Evolutionary conservation across 371 early-diverging fungal species (phyloP).

Genomic region (Coemansia sp.): DNA sequence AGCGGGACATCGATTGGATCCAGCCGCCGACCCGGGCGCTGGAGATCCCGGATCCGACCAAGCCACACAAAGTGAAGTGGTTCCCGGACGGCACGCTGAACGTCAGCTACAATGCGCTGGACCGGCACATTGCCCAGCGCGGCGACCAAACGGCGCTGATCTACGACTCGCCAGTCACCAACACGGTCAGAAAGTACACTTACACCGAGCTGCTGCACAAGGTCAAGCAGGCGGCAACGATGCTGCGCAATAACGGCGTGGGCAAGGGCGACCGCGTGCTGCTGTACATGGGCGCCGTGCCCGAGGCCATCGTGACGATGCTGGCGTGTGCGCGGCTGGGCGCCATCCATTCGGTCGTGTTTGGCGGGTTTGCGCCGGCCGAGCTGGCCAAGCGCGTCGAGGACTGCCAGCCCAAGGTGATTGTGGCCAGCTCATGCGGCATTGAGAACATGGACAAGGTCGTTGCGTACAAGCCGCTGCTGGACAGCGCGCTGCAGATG

Average conservation of each 20-base stretch:
- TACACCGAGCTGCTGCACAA: slow-evolving; percentile 70
- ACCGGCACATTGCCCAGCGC: slow-evolving; percentile 71
- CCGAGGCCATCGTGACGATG: slow-evolving; percentile 83
- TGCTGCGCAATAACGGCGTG: slow-evolving; percentile 67
- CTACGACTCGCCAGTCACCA: slow-evolving; percentile 72
- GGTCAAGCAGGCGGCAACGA: slow-evolving; percentile 74
- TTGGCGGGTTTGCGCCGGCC: slow-evolving; percentile 81
- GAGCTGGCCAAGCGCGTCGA: slow-evolving; percentile 80
- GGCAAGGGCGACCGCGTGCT: slow-evolving; percentile 79
- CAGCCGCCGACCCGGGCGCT: slow-evolving; percentile 38
- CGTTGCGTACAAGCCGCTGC: slow-evolving; percentile 56
- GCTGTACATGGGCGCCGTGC: slow-evolving; percentile 92
- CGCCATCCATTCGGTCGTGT: slow-evolving; percentile 79
- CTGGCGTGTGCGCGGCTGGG: slow-evolving; percentile 92
- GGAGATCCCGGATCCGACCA: slow-evolving; percentile 11
- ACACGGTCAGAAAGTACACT: slow-evolving; percentile 58
- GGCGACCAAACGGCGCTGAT: slow-evolving; percentile 69
- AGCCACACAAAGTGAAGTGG: slow-evolving; percentile 55
- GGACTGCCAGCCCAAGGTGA: slow-evolving; percentile 71
- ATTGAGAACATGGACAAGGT: slow-evolving; percentile 62
- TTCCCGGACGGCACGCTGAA: slow-evolving; percentile 77
- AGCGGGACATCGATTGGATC: slow-evolving; percentile 43
- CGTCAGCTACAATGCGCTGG: slow-evolving; percentile 90
- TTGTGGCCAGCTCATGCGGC: slow-evolving; percentile 78
- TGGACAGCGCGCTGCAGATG: slow-evolving; percentile 64